These are phyloP conservation scores for Tricharina praecox DNA, from an alignment of 495 filamentous ascomycete genomes.

Conservation along the genomic window DNA sequence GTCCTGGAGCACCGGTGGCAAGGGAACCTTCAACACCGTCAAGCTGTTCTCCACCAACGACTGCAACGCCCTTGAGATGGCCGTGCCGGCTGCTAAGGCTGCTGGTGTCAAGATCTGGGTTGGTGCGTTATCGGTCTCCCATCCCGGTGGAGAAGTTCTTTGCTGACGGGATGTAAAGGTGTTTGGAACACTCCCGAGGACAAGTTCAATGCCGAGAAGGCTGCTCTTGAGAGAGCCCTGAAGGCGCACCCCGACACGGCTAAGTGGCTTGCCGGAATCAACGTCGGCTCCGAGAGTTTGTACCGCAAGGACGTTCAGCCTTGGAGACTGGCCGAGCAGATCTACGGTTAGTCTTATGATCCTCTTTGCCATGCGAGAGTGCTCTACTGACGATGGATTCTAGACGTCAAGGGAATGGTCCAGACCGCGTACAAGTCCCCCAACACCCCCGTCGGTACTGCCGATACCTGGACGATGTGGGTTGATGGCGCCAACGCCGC, in stretches of 20 bases:
- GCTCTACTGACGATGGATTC: neutral
- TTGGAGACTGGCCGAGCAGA: conserved; percentile 16
- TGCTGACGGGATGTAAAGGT: no score
- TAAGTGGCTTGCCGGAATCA: conserved; percentile 65
- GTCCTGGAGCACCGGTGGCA: conserved; percentile 43
- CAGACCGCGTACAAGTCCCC: conserved; percentile 12
- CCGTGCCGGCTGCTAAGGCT: conserved; percentile 36
- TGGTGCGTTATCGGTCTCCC: no score
- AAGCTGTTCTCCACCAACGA: conserved; percentile 53
- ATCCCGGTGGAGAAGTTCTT: no score
- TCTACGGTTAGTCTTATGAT: conserved; percentile 12
- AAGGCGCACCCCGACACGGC: conserved; percentile 42
- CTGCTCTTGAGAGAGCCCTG: conserved; percentile 52
- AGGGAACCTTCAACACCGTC: conserved; percentile 51
- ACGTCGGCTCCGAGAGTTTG: conserved; percentile 78
- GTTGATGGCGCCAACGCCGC: conserved; percentile 48
- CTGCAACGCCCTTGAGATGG: conserved; percentile 35
- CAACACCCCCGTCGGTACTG: conserved; percentile 51
- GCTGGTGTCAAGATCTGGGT: conserved; percentile 27
- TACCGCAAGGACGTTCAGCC: conserved; percentile 40
- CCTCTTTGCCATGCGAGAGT: neutral
- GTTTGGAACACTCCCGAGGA: conserved; percentile 40
- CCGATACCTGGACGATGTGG: conserved; percentile 85
- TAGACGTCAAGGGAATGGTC: conserved; percentile 27
- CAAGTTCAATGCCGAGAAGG: conserved; percentile 54